These are phyloP conservation scores for Colletotrichum viniferum DNA, from an alignment of 2,329 filamentous ascomycete species.

Conservation along the genomic window DNA sequence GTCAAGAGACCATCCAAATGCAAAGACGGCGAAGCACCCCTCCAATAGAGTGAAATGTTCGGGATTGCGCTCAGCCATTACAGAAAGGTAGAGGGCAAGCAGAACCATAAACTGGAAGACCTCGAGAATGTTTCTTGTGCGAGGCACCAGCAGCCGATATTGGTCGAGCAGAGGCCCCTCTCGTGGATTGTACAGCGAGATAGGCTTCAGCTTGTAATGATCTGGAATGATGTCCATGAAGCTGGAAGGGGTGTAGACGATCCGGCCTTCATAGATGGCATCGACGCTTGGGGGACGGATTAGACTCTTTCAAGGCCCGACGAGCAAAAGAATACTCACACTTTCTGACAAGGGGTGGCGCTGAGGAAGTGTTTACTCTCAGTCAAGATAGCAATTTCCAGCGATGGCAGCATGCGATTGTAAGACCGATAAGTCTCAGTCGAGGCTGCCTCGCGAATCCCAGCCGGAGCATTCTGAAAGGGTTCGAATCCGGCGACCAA, in stretches of 20 bases:
- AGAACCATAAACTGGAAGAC: constrained; percentile 75
- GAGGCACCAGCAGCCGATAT: constrained; percentile 82
- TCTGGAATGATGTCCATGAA: constrained; percentile 87
- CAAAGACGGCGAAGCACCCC: constrained; percentile 72
- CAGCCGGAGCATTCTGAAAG: constrained; percentile 79
- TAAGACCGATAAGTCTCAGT: constrained; percentile 51
- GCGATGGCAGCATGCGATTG: constrained; percentile 70
- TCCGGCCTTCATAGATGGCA: constrained; percentile 79
- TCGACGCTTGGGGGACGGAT: constrained; percentile 54
- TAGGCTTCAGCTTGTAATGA: constrained; percentile 83
- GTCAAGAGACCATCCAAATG: constrained; percentile 79
- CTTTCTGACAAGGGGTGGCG: constrained; percentile 79
- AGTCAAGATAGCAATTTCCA: constrained; percentile 83
- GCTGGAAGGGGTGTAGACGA: constrained; percentile 82
- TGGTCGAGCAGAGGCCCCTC: constrained; percentile 80
- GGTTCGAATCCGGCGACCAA: constrained; percentile 85
- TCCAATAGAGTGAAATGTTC: constrained; percentile 62
- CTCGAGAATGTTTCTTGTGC: constrained; percentile 78
- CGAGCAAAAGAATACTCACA: constrained; percentile 43
- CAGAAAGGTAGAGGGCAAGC: constrained; percentile 69
- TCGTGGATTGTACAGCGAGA: constrained; percentile 79
- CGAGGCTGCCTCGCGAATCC: constrained; percentile 65
- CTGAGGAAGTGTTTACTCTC: constrained; percentile 81
- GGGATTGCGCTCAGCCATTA: constrained; percentile 74
- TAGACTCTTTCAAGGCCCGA: neutral